Base-by-base conservation (phyloP, 2,329 filamentous ascomycete species). In the Ustilaginoidea virens region DNA sequence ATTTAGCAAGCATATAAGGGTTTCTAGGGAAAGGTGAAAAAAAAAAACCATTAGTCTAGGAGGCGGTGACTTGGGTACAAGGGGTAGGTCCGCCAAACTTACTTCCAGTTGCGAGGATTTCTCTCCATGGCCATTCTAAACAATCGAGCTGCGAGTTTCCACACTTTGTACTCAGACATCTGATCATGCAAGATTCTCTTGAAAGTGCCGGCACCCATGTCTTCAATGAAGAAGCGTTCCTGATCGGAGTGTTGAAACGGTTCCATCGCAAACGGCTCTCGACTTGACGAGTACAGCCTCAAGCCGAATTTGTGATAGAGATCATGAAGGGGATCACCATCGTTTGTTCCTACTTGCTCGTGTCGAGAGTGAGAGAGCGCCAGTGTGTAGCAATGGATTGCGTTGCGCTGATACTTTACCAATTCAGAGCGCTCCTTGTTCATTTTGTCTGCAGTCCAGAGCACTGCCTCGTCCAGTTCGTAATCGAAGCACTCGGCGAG, bases 361-460 rank as follows among this genome's bases (percentile, higher is more conserved):
- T 56, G 49, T 34, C 58, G 58, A 0, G 63, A 72, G 36, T 72
- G 61, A 0, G 69, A 73, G 10, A 74, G 43, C 0, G 68, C 68
- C 22, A 74, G 55, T 0, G 65, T 70, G 41, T 80, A 82, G 47
- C 81, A 87, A 49, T 92, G 82, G 25, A 92, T 86, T 1, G 82
- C 76, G 42, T 72, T 73, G 18, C 82, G 71, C 48, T 93, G 82
- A 35, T 80, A 69, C 29, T 71, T 73, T 15, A 83, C 67, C 25
- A 92, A 54, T 33, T 92, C 82, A 4, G 61, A 57, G 31, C 79
- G 74, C 42, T 79, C 77, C 47, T 80, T 87, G 53, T 92, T 92
- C 54, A 92, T 76, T 52, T 92, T 92, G 40, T 92, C 83, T 1
- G 83, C 80, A 13, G 77, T 80, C 85, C 85, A 92, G 5, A 86